Conservation (phyloP, 495 filamentous ascomycete genomes). For the Aspergillus egyptiacus region DNA sequence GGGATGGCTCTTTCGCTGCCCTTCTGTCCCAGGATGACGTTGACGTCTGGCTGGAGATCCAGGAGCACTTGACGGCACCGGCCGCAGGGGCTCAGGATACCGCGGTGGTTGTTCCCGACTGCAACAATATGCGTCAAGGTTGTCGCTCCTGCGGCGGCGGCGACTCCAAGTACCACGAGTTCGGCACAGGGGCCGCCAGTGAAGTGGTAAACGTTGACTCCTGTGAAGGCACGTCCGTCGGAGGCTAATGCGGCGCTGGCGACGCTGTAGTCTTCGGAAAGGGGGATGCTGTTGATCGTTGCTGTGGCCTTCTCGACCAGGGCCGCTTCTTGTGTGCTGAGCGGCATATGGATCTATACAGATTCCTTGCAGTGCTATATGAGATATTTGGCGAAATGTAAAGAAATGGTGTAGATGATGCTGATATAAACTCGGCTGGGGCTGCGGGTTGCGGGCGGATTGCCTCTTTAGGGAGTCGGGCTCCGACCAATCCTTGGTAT, state of each 20-base stretch:
- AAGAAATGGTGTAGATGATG: too few relatives aligned
- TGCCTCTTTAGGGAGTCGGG: too few relatives aligned
- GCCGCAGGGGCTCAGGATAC: constrained; percentile 27
- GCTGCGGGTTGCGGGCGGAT: too few relatives aligned
- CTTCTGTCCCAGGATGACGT: constrained; percentile 18
- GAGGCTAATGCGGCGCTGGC: constrained; percentile 6
- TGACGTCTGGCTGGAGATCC: constrained; percentile 25
- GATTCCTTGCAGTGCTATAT: too few relatives aligned
- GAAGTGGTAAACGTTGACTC: constrained; percentile 29
- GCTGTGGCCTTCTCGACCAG: constrained; percentile 9
- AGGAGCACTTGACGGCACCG: constrained; percentile 26
- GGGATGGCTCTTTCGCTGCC: constrained; percentile 15
- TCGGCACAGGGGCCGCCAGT: constrained; percentile 29
- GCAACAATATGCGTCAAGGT: constrained; percentile 20
- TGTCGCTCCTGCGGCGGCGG: constrained; percentile 19
- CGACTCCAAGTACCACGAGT: constrained; percentile 24
- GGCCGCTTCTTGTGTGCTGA: constrained; percentile 1
- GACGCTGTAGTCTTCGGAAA: constrained; percentile 14
- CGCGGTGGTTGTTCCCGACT: constrained; percentile 21
- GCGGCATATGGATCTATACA: too few relatives aligned
- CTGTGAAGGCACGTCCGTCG: constrained; percentile 20
- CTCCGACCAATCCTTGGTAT: too few relatives aligned
- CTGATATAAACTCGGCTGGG: too few relatives aligned
- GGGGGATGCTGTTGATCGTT: constrained; percentile 12
- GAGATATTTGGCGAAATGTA: too few relatives aligned